phyloP scores from a whole-genome alignment of 2,329 filamentous ascomycete species.

The Colletotrichum costaricense region DNA sequence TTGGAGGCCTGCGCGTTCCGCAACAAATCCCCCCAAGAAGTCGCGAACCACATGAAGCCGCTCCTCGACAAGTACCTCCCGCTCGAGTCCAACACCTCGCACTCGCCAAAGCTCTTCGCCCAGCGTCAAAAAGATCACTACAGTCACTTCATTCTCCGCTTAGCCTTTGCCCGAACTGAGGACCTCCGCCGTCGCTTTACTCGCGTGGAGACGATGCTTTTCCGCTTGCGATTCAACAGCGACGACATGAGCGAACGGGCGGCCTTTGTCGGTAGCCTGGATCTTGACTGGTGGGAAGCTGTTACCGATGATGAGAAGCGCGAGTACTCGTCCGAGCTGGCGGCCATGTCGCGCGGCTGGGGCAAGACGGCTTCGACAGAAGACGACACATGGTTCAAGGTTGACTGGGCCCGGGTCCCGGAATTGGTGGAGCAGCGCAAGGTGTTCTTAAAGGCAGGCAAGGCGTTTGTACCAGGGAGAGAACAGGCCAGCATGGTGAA shows the following conservation, averaged over 20 bases:
- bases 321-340: slow-evolving; percentile 71
- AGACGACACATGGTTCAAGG: slow-evolving; percentile 93
- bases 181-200: slow-evolving; percentile 89
- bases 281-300: slow-evolving; percentile 90
- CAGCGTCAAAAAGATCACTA: slow-evolving; percentile 97
- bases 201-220: slow-evolving; percentile 89
- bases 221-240: slow-evolving; percentile 82
- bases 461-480: slow-evolving; percentile 88
- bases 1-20: slow-evolving; percentile 96
- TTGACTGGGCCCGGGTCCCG: slow-evolving; percentile 93
- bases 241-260: slow-evolving; percentile 80
- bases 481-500: slow-evolving; percentile 92
- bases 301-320: slow-evolving; percentile 82
- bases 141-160: slow-evolving; percentile 93
- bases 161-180: slow-evolving; percentile 92
- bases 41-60: slow-evolving; percentile 83
- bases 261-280: slow-evolving; percentile 80
- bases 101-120: slow-evolving; percentile 65
- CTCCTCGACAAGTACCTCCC: slow-evolving; percentile 89
- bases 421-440: slow-evolving; percentile 85
- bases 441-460: slow-evolving; percentile 82
- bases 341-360: slow-evolving; percentile 57
- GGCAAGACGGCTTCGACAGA: slow-evolving; percentile 62
- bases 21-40: slow-evolving; percentile 87
- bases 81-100: slow-evolving; percentile 79